Base-by-base conservation (phyloP, 2,329 filamentous ascomycete species). In the Dothistroma pini region DNA sequence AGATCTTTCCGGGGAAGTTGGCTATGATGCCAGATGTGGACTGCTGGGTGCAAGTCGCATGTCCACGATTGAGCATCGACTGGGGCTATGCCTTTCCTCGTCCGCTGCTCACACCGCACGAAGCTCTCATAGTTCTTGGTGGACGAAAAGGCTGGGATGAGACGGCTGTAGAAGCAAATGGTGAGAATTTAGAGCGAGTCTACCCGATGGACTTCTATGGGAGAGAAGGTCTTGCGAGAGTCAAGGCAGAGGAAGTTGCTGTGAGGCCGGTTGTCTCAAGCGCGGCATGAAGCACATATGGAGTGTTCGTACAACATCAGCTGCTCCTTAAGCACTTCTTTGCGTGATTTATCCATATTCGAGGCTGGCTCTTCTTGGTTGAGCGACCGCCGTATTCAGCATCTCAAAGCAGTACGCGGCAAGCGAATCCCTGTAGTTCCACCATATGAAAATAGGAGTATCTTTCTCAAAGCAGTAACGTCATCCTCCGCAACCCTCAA, bases 171-270 rank as follows among this genome's bases (percentile, higher is more conserved):
- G 57, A 59, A 48, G 63, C 41, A 48, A 69, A 57, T 56, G 69
- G 61, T 44, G 64, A 57, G 41, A 62, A 63, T 32, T 51, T 56
- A 38, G 59, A 64, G 59, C 57, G 52, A 19, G 68, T 72, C 14
- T 99, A 99, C 78, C 93, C 93, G 0, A 99, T 99, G 95, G 93
- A 99, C 75, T 99, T 96, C 73, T 99, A 99, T 77, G 93, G 88
- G 0, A 93, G 89, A 74, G 91, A 97, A 51, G 95, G 95, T 0
- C 73, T 99, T 58, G 95, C 93, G 1, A 86, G 95, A 74, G 93
- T 89, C 34, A 92, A 72, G 64, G 63, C 64, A 22, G 71, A 75
- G 47, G 71, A 75, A 56, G 59, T 70, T n/a, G 57, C 62, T 21
- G 54, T 61, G 34, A 63, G 49, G 54, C 56, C 58, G 51, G 31